Evolutionary conservation across 1,284 basidiomycete species (phyloP).

Genomic region (Phenoliferia sp.): DNA sequence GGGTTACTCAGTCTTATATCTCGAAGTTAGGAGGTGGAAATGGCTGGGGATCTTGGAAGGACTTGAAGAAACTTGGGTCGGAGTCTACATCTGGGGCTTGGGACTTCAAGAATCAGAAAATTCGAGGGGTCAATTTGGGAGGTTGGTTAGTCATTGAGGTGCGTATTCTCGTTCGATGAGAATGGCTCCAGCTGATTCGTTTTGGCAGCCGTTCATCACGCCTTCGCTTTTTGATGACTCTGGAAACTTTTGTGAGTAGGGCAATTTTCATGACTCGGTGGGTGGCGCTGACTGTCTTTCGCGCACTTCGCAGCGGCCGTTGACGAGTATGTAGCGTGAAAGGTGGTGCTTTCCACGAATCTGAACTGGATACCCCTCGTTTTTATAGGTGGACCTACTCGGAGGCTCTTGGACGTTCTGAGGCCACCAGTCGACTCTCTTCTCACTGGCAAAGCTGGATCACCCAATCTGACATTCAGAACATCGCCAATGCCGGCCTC

Average conservation of each 20-base stretch:
- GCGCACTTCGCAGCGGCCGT: not conserved
- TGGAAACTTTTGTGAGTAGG: not conserved
- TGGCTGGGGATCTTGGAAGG: too few species aligned
- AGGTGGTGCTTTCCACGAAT: too few species aligned
- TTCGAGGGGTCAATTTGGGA: not conserved
- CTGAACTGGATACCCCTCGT: too few species aligned
- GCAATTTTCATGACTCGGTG: too few species aligned
- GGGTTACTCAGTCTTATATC: too few species aligned
- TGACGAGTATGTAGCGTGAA: not conserved
- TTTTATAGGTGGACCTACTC: not conserved
- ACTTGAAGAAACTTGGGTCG: too few species aligned
- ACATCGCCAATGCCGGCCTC: slow-evolving; percentile 57
- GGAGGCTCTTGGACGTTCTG: not conserved
- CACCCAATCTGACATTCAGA: slow-evolving; percentile 66
- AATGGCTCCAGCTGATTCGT: not conserved
- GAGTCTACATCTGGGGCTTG: too few species aligned
- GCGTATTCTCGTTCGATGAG: not conserved
- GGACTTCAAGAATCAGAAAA: not conserved
- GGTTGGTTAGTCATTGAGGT: not conserved
- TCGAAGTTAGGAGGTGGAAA: too few species aligned
- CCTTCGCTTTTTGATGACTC: not conserved
- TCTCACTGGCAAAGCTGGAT: slow-evolving; percentile 79
- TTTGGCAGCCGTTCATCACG: not conserved
- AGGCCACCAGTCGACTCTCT: not conserved
- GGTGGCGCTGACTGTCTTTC: too few species aligned